Conservation (phyloP, 2,329 filamentous ascomycete species). For the Domatiomyces globalis region DNA sequence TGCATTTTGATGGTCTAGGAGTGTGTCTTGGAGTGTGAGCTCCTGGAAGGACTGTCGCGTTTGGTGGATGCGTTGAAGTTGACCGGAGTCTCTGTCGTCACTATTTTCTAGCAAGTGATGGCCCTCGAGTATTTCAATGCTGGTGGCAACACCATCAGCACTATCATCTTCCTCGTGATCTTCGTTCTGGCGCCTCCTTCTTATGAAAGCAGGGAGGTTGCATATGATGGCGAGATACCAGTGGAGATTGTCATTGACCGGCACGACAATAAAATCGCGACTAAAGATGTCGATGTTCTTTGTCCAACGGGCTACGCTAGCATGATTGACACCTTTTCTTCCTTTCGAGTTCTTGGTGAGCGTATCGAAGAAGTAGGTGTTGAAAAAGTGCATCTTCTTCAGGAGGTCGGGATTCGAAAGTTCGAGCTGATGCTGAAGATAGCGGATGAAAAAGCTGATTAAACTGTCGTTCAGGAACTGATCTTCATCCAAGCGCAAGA, state of each 20-base stretch:
- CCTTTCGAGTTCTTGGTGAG: slow-evolving; percentile 48
- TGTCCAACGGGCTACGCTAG: slow-evolving; percentile 78
- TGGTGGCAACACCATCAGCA: slow-evolving; percentile 4
- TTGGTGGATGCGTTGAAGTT: slow-evolving; percentile 4
- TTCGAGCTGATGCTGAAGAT: slow-evolving; percentile 49
- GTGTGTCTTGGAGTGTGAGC: slow-evolving; percentile 5
- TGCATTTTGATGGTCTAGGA: slow-evolving; percentile 9
- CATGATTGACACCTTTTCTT: slow-evolving; percentile 57
- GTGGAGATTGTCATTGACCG: slow-evolving; percentile 73
- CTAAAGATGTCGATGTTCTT: slow-evolving; percentile 67
- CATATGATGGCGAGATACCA: slow-evolving; percentile 96
- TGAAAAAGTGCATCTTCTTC: slow-evolving; percentile 70
- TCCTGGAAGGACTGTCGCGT: slow-evolving; percentile 9
- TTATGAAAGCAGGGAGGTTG: slow-evolving; percentile 56
- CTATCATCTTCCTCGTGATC: slow-evolving; percentile 9
- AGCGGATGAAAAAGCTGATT: slow-evolving; percentile 73
- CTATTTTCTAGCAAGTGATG: not conserved
- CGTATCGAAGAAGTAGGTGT: slow-evolving; percentile 71
- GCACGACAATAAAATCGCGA: slow-evolving; percentile 80
- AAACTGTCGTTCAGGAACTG: slow-evolving; percentile 88
- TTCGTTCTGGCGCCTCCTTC: slow-evolving; percentile 18
- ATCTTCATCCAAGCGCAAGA: slow-evolving; percentile 64
- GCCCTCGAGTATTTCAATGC: not conserved
- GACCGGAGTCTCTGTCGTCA: not conserved
- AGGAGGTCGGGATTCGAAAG: slow-evolving; percentile 41